phyloP scores from a whole-genome alignment of 2,329 filamentous ascomycete species.

The Curvularia eragrostidis region DNA sequence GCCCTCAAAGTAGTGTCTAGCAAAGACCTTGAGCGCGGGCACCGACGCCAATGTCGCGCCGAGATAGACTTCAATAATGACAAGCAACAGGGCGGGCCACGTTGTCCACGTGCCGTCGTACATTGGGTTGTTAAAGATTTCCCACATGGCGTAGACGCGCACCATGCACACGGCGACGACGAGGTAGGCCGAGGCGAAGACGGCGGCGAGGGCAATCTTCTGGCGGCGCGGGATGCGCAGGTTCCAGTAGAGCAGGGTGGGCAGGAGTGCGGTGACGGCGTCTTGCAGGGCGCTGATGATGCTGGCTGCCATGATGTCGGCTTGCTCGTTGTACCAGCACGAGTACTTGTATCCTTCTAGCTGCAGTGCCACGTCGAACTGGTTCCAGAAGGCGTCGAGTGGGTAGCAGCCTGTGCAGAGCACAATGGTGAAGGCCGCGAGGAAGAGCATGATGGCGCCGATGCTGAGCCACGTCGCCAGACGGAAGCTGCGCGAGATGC shows the following conservation, averaged over 20 bases:
- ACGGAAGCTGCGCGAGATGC: conserved; percentile 20
- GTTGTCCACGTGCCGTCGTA: conserved; percentile 29
- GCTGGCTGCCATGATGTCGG: conserved; percentile 20
- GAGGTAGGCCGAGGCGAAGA: conserved; percentile 27
- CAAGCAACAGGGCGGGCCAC: conserved; percentile 21
- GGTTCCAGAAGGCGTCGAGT: conserved; percentile 28
- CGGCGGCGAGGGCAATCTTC: conserved; percentile 24
- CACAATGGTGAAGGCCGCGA: conserved; percentile 22
- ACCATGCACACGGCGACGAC: conserved; percentile 18
- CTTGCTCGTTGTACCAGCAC: conserved; percentile 28
- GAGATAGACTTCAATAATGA: conserved; percentile 26
- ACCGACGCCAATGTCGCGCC: conserved; percentile 28
- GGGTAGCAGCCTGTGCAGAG: conserved; percentile 20
- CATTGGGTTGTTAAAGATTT: conserved; percentile 19
- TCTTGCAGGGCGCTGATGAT: conserved; percentile 28
- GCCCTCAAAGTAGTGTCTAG: conserved; percentile 13
- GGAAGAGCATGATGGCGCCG: conserved; percentile 16
- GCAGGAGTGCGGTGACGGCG: conserved; percentile 23
- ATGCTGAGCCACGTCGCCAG: conserved; percentile 25
- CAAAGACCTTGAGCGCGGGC: conserved; percentile 28
- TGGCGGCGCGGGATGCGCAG: conserved; percentile 25
- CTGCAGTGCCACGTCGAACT: conserved; percentile 15
- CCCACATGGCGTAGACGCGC: conserved; percentile 18
- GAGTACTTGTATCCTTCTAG: conserved; percentile 12
- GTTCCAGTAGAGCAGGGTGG: conserved; percentile 31